These are phyloP conservation scores for Bryoglossum gracile DNA, from an alignment of 495 filamentous ascomycete species.

Conservation along the genomic window DNA sequence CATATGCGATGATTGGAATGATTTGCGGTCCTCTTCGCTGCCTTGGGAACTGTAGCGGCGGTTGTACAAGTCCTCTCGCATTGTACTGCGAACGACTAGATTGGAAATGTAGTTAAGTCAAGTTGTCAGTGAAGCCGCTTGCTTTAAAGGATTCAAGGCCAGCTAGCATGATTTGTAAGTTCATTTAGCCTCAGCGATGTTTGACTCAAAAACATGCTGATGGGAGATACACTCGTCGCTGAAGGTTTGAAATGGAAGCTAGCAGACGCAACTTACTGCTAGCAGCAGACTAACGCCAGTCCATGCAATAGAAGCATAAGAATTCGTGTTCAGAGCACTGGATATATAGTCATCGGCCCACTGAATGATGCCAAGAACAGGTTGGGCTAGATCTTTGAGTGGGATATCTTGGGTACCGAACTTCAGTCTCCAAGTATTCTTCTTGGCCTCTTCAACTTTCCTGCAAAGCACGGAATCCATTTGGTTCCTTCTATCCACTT, in stretches of 20 bases:
- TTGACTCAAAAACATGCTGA: too few species aligned
- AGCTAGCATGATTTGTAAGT: not conserved
- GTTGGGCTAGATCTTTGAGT: not conserved
- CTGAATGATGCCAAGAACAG: not conserved
- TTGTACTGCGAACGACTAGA: constrained; percentile 2
- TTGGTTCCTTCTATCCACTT: too few species aligned
- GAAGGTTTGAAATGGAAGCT: too few species aligned
- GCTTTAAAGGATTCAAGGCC: constrained; percentile 7
- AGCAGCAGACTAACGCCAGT: constrained; percentile 1
- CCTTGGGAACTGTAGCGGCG: constrained; percentile 1
- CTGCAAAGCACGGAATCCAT: not conserved
- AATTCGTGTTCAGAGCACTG: not conserved
- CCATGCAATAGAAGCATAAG: constrained; percentile 2
- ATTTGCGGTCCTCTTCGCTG: not conserved
- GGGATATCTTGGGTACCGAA: not conserved
- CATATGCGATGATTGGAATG: not conserved
- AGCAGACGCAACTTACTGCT: not conserved
- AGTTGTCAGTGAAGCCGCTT: not conserved
- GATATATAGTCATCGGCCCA: not conserved
- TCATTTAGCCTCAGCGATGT: too few species aligned
- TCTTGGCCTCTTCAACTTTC: not conserved
- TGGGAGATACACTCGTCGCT: too few species aligned
- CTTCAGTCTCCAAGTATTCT: constrained; percentile 3
- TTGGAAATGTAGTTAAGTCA: constrained; percentile 1
- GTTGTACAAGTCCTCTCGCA: constrained; percentile 5